A percentile compares a stretch with the other conserved stretches of the same genome.
Evolutionary conservation across 2,329 filamentous ascomycete species (phyloP).

Genomic region (Dactylonectria estremocensis): DNA sequence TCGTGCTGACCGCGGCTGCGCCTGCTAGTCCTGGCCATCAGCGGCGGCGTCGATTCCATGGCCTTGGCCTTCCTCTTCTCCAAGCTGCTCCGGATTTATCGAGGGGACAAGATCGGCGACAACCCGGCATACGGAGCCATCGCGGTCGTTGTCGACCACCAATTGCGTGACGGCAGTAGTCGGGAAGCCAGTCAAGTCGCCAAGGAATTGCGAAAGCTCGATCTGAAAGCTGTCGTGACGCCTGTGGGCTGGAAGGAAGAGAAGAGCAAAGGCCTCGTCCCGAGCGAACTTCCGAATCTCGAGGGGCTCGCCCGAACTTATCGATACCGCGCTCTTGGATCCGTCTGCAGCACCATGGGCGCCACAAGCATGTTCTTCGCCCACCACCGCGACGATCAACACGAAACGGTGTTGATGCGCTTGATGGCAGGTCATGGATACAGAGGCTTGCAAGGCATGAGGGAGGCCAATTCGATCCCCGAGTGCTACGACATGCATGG

Average conservation of each 20-base stretch:
- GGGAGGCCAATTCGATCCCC: slow-evolving; percentile 77
- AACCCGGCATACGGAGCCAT: slow-evolving; percentile 59
- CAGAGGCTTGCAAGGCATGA: slow-evolving; percentile 82
- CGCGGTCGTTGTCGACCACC: slow-evolving; percentile 71
- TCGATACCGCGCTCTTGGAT: slow-evolving; percentile 81
- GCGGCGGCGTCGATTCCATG: slow-evolving; percentile 98
- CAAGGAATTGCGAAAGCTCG: slow-evolving; percentile 56
- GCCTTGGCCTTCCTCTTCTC: slow-evolving; percentile 85
- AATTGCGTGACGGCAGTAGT: slow-evolving; percentile 66
- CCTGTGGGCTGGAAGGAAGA: slow-evolving; percentile 64
- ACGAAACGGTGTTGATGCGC: slow-evolving; percentile 90
- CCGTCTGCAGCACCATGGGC: slow-evolving; percentile 65
- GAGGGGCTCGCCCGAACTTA: slow-evolving; percentile 83
- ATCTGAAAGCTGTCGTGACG: slow-evolving; percentile 48
- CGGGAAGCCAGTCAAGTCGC: slow-evolving; percentile 67
- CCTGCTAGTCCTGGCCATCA: slow-evolving; percentile 80
- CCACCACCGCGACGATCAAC: slow-evolving; percentile 92
- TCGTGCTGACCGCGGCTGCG: background rate
- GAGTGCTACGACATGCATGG: slow-evolving; percentile 85
- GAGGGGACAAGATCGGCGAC: slow-evolving; percentile 60
- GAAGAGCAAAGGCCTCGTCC: slow-evolving; percentile 50
- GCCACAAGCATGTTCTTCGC: slow-evolving; percentile 80
- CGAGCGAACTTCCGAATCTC: slow-evolving; percentile 70
- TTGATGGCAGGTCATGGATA: slow-evolving; percentile 77
- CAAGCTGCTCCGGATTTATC: slow-evolving; percentile 55